Percentiles rank a stretch among this genome's conserved stretches.
phyloP scores from a whole-genome alignment of 805 yeast species.

The Blastobotrys muscicola region DNA sequence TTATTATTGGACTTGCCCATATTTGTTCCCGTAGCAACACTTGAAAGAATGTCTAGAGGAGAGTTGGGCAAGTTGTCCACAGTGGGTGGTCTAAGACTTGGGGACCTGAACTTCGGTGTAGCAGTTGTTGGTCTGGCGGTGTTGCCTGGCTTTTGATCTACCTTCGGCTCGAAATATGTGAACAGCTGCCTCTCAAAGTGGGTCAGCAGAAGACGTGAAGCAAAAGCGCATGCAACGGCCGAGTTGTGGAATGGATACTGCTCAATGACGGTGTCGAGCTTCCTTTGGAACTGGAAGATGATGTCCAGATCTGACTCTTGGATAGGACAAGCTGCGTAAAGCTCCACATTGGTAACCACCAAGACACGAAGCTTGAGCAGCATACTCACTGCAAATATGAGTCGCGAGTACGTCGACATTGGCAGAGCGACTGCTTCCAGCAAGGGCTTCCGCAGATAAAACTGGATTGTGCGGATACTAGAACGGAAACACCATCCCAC shows the following conservation, averaged over 20 bases:
- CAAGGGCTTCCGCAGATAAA: constrained; percentile 20
- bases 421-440: constrained; percentile 50
- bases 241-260: constrained; percentile 23
- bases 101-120: neutral
- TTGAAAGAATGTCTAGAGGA: constrained; percentile 33
- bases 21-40: constrained; percentile 23
- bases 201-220: constrained; percentile 24
- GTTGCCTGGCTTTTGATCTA: neutral
- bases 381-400: constrained; percentile 23
- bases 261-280: constrained; percentile 16
- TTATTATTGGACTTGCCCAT: constrained; percentile 22
- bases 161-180: neutral
- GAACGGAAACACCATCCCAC: constrained; percentile 20
- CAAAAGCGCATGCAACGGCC: constrained; percentile 21
- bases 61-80: constrained; percentile 19
- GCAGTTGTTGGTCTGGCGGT: neutral
- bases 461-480: constrained; percentile 17
- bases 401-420: constrained; percentile 19
- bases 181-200: constrained; percentile 23
- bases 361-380: constrained; percentile 26
- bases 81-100: neutral
- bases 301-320: constrained; percentile 14
- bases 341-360: constrained; percentile 20
- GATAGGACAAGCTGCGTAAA: constrained; percentile 20
- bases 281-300: constrained; percentile 13